phyloP scores from a whole-genome alignment of 2,329 filamentous ascomycete species.

The Daldinia sp. region DNA sequence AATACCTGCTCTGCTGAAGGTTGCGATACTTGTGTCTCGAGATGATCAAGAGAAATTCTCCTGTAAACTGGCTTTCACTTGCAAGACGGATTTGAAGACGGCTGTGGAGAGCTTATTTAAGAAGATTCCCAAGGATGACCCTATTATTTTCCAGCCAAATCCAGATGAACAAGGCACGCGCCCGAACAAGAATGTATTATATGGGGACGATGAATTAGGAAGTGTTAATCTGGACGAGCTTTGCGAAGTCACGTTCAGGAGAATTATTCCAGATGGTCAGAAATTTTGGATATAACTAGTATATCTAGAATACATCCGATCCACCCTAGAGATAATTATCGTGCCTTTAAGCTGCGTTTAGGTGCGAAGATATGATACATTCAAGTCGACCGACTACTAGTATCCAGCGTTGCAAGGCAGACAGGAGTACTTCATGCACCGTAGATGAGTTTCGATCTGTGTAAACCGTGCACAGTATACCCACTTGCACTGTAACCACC shows the following conservation, averaged over 20 bases:
- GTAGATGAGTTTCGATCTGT: no score
- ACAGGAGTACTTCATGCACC: no score
- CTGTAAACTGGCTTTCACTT: constrained; percentile 9
- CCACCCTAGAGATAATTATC: no score
- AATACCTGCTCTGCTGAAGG: constrained; percentile 7
- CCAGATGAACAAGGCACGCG: constrained; percentile 13
- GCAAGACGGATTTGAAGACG: constrained; percentile 13
- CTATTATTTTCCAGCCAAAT: constrained; percentile 16
- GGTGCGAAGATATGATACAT: no score
- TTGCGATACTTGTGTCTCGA: constrained; percentile 13
- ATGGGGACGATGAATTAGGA: constrained; percentile 4
- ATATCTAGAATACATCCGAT: not conserved
- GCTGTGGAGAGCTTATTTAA: constrained; percentile 4
- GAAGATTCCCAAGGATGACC: constrained; percentile 17
- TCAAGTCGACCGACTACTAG: no score
- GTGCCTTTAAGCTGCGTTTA: no score
- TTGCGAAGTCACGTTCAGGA: not conserved
- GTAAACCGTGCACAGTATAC: not conserved
- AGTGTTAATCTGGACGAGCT: not conserved
- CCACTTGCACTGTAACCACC: not conserved
- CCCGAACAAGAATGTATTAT: constrained; percentile 6
- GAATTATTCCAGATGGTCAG: not conserved
- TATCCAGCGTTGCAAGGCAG: no score
- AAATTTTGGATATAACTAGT: not conserved
- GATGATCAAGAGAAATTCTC: constrained; percentile 14